Evolutionary conservation across 2,329 filamentous ascomycete genomes (phyloP), one percentile per base, ranked within the genome.

Genomic region (Colletotrichum sp.): DNA sequence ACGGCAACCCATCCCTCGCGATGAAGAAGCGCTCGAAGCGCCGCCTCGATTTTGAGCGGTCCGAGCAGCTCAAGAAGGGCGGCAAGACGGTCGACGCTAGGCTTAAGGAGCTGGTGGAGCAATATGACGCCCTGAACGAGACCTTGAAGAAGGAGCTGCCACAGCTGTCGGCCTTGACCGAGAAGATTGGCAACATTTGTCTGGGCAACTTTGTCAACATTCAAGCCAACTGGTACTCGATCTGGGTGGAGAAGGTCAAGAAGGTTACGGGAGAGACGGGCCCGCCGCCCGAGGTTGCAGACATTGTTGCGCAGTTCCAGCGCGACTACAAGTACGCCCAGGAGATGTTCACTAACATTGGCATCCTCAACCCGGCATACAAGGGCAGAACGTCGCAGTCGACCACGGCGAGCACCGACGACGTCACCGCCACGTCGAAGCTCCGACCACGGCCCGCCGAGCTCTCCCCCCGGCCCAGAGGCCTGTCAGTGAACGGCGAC

Each of bases 11-110:
- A 3, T 94, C 96, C 65, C 91, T 96, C 75, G 94, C 97, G 6
- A 98, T 98, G 92, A 95, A 96, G 82, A 98, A 98, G 86, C 94
- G 97, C 28, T 94, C 96, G 80, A 98, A 98, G 87, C 93, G 95
- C n/a, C 91, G 98, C 16, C 87, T 96, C 19, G 96, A 98, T 82
- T 98, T 95, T 83, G 95, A 96, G 78, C 94, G 94, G 79, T 95
- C 92, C 79, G 93, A 95, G 81, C 91, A 94, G 79, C 89, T 96
- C 74, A 93, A 94, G 81, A 94, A 95, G 60, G 90, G 92, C 39
- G 95, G 95, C 77, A 96, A 98, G 84, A 98, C 95, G 79, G 89
- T 95, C 15, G 96, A 98, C 83, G 94, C 95, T 81, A 97, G 96
- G 83, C 93, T 96, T 6, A 88, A 91, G 19, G 95, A 98, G 79